Percentiles rank a stretch among this genome's conserved stretches.
phyloP scores from a whole-genome alignment of 1,284 basidiomycete species.

The Tilletia setariae region DNA sequence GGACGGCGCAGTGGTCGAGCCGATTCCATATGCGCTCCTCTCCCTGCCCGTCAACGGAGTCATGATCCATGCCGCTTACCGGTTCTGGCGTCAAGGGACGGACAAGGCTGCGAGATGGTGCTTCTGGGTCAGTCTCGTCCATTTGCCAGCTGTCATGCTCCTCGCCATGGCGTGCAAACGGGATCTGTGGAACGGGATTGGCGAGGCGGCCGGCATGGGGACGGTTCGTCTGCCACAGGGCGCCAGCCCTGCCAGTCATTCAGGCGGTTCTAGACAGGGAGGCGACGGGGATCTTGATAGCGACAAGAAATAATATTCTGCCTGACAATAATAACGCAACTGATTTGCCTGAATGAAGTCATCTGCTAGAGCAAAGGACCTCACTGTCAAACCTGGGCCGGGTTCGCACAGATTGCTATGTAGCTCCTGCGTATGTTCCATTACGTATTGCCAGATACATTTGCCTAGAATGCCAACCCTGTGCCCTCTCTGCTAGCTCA shows the following conservation, averaged over 20 bases:
- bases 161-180: constrained; percentile 72
- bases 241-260: background rate
- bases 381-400: too few relatives aligned
- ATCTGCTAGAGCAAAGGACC: too few relatives aligned
- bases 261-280: too few relatives aligned
- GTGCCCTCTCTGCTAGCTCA: too few relatives aligned
- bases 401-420: too few relatives aligned
- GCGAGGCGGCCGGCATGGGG: constrained; percentile 7
- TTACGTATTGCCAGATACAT: too few relatives aligned
- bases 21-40: constrained; percentile 71
- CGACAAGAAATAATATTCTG: too few relatives aligned
- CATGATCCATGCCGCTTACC: constrained; percentile 68
- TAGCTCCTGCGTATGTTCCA: too few relatives aligned
- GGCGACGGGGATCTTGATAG: too few relatives aligned
- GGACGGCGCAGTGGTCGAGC: constrained; percentile 31
- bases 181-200: constrained; percentile 40
- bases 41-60: constrained; percentile 73
- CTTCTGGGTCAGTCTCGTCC: constrained; percentile 77
- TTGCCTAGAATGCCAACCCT: too few relatives aligned
- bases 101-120: constrained; percentile 72
- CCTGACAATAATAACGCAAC: too few relatives aligned
- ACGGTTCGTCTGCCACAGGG: background rate
- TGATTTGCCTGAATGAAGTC: too few relatives aligned
- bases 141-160: constrained; percentile 81
- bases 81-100: constrained; percentile 67